Evolutionary conservation across 805 yeast species (phyloP), one percentile per base, ranked within the genome.

Genomic region (Yamadazyma akitaensis): DNA sequence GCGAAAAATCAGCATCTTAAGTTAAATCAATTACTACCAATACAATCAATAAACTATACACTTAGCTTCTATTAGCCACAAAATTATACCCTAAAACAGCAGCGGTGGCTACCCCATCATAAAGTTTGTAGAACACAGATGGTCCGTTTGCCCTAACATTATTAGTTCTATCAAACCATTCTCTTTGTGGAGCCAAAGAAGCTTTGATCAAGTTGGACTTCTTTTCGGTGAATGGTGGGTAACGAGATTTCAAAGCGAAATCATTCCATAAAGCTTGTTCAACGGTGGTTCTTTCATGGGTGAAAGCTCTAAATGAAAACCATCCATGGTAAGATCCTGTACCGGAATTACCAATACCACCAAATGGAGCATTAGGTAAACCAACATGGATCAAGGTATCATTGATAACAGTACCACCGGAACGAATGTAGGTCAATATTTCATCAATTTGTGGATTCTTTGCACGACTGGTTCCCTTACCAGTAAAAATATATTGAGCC

Each of bases 331-430:
- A 90, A 30, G 76, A 67, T 10, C 97, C 97, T 48, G 72, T 69
- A 1, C 98, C 98, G 0, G 96, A 88, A 13, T 61, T 61, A 12
- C 97, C 97, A 46, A 91, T 68, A 19, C 98, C 98, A 30, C 98
- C 98, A 65, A 91, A 92, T 21, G 97, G 97, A 2, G 88, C 79
- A 41, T 75, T 73, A 6, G 73, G 48, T 44, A 85, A 73, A 0
- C 81, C 91, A 37, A 80, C 88, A 51, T 89, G 96, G 57, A 87
- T 50, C 40, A 88, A 43, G 0, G 82, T 75, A 53, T 90, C 97
- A 60, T 89, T 88, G 50, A 87, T 69, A 40, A 80, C 62, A 12
- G 81, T 70, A 3, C 80, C 85, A 24, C 97, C 97, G 0, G 94
- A 84, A 58, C 95, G 77, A 19, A 88, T 68, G 9, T 70, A 58